Conservation (phyloP, 2,329 filamentous ascomycete species). For the Diplodia sapinea region DNA sequence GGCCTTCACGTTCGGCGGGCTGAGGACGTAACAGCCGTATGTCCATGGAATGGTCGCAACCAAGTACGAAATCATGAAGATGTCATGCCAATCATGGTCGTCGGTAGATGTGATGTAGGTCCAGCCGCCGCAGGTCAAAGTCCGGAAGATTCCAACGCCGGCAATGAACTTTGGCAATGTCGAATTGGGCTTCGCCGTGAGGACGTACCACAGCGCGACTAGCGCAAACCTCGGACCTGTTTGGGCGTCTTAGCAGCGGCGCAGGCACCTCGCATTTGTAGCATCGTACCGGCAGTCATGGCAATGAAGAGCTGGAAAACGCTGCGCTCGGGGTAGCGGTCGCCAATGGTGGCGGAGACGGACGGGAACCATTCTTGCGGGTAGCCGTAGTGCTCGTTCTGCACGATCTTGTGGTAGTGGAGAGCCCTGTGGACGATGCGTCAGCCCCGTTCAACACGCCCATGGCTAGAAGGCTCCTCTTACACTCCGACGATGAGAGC, state of each 20-base stretch:
- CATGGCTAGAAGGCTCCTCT: not conserved
- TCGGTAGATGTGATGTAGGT: constrained; percentile 98
- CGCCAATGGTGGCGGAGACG: constrained; percentile 94
- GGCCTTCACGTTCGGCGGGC: constrained; percentile 80
- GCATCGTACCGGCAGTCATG: constrained; percentile 77
- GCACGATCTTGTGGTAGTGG: constrained; percentile 95
- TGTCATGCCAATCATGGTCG: constrained; percentile 97
- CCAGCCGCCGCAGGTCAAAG: constrained; percentile 94
- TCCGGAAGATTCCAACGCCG: constrained; percentile 81
- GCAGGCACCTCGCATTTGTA: constrained; percentile 14
- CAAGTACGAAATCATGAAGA: constrained; percentile 98
- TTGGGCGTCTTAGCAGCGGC: not conserved
- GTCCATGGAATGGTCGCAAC: constrained; percentile 96
- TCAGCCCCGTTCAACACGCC: not conserved
- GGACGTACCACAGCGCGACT: constrained; percentile 87
- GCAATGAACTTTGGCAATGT: constrained; percentile 82
- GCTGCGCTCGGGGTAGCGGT: constrained; percentile 93
- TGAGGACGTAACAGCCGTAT: constrained; percentile 83
- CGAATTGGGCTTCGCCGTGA: constrained; percentile 77
- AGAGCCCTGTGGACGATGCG: constrained; percentile 59
- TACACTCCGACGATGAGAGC: constrained; percentile 77
- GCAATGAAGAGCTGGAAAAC: constrained; percentile 98
- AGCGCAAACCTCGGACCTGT: constrained; percentile 87
- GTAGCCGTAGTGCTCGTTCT: constrained; percentile 84
- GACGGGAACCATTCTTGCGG: constrained; percentile 97